Percentiles rank a stretch among this genome's conserved stretches.
phyloP scores from a whole-genome alignment of 2,329 filamentous ascomycete genomes.

The Penicillium thymicola region DNA sequence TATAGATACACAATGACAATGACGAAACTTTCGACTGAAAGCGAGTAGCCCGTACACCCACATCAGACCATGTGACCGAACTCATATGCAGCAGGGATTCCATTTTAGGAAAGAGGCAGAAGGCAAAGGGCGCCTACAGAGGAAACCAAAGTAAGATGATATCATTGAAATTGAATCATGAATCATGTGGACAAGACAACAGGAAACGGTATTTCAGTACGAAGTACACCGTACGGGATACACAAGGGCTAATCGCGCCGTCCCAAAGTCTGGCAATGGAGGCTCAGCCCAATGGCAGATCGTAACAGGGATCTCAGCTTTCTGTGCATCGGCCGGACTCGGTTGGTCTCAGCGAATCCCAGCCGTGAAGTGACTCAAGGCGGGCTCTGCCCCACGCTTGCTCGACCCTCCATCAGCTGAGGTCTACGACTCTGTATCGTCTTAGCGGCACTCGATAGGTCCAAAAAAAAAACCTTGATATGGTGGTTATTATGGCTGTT shows the following conservation, averaged over 20 bases:
- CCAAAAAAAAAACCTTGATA: conserved; percentile 8
- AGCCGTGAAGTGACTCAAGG: conserved; percentile 30
- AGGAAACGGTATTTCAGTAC: neutral
- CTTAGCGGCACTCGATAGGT: conserved; percentile 19
- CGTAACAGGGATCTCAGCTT: conserved; percentile 38
- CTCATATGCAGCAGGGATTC: conserved; percentile 24
- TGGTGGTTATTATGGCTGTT: neutral
- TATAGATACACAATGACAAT: neutral
- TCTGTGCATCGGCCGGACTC: conserved; percentile 27
- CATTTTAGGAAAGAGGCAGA: conserved; percentile 6
- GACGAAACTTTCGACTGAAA: neutral
- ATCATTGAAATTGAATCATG: conserved; percentile 14
- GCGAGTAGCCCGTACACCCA: conserved; percentile 4
- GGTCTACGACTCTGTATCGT: conserved; percentile 9
- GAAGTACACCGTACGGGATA: neutral
- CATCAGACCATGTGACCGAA: conserved; percentile 24
- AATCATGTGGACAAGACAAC: conserved; percentile 2
- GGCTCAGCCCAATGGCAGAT: conserved; percentile 40
- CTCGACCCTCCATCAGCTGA: conserved; percentile 37
- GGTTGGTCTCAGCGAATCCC: conserved; percentile 31
- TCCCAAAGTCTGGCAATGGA: conserved; percentile 34
- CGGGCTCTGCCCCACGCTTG: conserved; percentile 29
- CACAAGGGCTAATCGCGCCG: conserved; percentile 23
- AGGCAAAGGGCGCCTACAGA: conserved; percentile 4
- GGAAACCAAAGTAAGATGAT: conserved; percentile 16